Conservation (phyloP, 495 filamentous ascomycete species). For the Poronia punctata region DNA sequence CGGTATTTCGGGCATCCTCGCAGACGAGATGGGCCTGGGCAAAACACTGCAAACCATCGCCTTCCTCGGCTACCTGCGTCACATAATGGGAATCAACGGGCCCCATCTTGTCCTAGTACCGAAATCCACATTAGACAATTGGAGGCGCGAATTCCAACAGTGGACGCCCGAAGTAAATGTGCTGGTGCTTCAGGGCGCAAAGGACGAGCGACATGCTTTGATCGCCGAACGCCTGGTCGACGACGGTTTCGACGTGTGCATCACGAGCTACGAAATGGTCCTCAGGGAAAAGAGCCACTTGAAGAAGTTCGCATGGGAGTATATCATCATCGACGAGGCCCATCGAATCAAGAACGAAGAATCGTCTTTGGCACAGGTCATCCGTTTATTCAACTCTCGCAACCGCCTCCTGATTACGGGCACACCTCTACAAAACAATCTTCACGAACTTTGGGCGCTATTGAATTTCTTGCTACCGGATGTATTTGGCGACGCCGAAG, state of each 20-base stretch:
- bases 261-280: conserved; percentile 97
- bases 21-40: conserved; percentile 95
- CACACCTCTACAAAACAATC: conserved; percentile 95
- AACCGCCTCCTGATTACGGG: conserved; percentile 95
- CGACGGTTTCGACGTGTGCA: conserved; percentile 88
- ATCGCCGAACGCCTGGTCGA: conserved; percentile 87
- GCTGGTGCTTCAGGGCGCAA: conserved; percentile 88
- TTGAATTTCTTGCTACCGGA: conserved; percentile 96
- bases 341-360: conserved; percentile 99
- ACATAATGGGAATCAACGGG: conserved; percentile 77
- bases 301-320: conserved; percentile 99
- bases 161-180: conserved; percentile 97
- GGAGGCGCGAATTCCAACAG: conserved; percentile 85
- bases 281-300: conserved; percentile 90
- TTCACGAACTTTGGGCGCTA: conserved; percentile 98
- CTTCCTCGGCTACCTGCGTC: conserved; percentile 92
- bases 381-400: conserved; percentile 92
- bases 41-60: conserved; percentile 85
- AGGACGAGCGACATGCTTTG: conserved; percentile 82
- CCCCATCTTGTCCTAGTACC: conserved; percentile 94
- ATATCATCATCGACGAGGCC: conserved; percentile 98
- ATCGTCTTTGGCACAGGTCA: conserved; percentile 93
- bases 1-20: conserved; percentile 94
- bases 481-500: conserved; percentile 93
- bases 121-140: conserved; percentile 98